Conservation (phyloP, 169 alveolate species). For the Plasmodium gallinaceum region DNA sequence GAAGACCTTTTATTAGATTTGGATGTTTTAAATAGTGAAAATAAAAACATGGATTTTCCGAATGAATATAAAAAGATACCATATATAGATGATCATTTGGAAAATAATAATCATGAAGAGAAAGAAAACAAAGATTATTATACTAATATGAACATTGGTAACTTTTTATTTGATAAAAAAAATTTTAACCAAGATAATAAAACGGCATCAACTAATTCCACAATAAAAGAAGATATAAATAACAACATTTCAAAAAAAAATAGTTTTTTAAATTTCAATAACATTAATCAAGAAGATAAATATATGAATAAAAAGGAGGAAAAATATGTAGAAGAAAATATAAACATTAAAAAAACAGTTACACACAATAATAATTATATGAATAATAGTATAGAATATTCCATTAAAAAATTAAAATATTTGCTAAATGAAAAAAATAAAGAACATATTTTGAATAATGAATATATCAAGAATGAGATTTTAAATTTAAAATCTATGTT, state of each 20-base stretch:
- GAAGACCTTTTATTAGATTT: slow-evolving; percentile 43
- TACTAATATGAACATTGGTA: background rate
- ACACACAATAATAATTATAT: background rate
- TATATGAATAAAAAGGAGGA: background rate
- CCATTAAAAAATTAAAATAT: slow-evolving; percentile 34
- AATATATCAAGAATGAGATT: slow-evolving; percentile 27
- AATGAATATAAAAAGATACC: background rate
- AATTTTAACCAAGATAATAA: background rate
- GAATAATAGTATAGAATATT: background rate
- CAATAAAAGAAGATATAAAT: background rate
- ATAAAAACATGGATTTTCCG: background rate
- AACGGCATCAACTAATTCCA: background rate
- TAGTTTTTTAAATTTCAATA: background rate
- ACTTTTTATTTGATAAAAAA: too few relatives aligned
- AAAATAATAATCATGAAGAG: background rate
- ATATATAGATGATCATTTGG: background rate
- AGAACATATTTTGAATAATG: slow-evolving; percentile 26
- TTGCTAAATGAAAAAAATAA: slow-evolving; percentile 6
- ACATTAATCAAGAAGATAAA: background rate
- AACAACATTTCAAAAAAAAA: slow-evolving; percentile 2
- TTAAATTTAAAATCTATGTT: background rate
- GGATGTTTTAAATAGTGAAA: slow-evolving; percentile 25
- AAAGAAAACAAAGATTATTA: background rate
- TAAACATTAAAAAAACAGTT: background rate
- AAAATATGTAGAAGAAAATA: background rate